A percentile compares a stretch with the other conserved stretches of the same genome.
Conservation (phyloP, 2,329 filamentous ascomycete genomes). For the Trichoderma hamatum region DNA sequence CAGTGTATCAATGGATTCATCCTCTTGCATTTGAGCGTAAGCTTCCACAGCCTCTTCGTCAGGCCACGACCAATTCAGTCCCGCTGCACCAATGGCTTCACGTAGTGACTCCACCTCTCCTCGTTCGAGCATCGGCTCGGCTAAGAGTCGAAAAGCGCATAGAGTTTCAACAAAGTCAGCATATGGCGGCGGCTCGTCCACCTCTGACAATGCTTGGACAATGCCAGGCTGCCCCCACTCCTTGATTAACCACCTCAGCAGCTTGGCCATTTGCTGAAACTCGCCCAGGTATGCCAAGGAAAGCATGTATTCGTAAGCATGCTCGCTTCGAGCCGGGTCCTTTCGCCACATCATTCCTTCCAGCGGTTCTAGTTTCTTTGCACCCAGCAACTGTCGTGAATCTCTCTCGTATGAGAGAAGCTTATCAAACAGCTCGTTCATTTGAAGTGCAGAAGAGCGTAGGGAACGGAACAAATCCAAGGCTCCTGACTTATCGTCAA, state of each 20-base stretch:
- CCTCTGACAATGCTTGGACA: slow-evolving; percentile 42
- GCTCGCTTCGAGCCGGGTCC: slow-evolving; percentile 44
- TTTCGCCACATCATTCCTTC: slow-evolving; percentile 40
- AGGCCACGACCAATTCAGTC: slow-evolving; percentile 45
- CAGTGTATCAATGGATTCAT: slow-evolving; percentile 35
- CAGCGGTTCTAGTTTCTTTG: slow-evolving; percentile 36
- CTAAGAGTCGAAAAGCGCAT: slow-evolving; percentile 54
- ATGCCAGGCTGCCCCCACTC: slow-evolving; percentile 46
- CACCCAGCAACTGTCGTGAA: slow-evolving; percentile 29
- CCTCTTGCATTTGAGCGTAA: slow-evolving; percentile 37
- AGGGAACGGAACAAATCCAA: slow-evolving; percentile 28
- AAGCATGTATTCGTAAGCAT: slow-evolving; percentile 62
- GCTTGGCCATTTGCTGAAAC: slow-evolving; percentile 56
- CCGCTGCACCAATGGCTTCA: slow-evolving; percentile 33
- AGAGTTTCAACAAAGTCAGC: slow-evolving; percentile 45
- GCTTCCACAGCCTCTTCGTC: slow-evolving; percentile 40
- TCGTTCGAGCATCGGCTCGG: slow-evolving; percentile 45
- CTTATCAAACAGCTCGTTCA: slow-evolving; percentile 36
- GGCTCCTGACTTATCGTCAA: not conserved
- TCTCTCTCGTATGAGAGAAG: slow-evolving; percentile 35
- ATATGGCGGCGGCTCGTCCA: slow-evolving; percentile 40
- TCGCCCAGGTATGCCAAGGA: slow-evolving; percentile 65
- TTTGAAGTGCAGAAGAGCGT: slow-evolving; percentile 30
- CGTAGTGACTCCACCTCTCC: slow-evolving; percentile 40
- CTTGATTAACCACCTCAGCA: slow-evolving; percentile 62